Base-by-base conservation (phyloP, 148 eudicot genomes). In the Silene conica region DNA sequence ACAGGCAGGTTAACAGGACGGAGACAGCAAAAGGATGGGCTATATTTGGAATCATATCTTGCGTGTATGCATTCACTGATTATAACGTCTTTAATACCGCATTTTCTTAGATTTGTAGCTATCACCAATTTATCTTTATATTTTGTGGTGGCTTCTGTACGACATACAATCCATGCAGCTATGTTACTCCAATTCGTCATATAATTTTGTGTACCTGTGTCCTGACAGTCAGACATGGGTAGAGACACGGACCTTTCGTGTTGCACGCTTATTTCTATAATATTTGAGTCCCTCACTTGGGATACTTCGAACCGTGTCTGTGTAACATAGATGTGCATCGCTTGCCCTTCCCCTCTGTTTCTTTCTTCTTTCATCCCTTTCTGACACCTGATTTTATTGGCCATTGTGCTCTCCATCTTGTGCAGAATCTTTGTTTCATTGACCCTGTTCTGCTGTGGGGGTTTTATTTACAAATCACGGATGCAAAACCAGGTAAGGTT, bases 1-100 rank as follows among this genome's bases (percentile, higher is more conserved):
- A 81, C 70, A 77, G 41, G 63, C 98, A 93, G 78, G 75, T 58
- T 75, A 77, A 74, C 68, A 85, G 80, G 64, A 88, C 82, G 48
- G 82, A 77, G 63, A 78, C 89, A 58, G 80, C 79, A 19, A 82
- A 76, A 85, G 97, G 98, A 83, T 93, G 98, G 97, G 91, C 97
- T 78, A 77, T 81, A 74, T 93, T 88, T 81, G 98, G 98, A 76
- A 80, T 93, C 48, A 10, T 89, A 63, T 83, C 91, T 56, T 88
- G 92, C 92, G 78, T 83, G 98, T 93, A 89, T 73, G 86, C 75
- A 46, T 28, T 10, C 20, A 2, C 5, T 38, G 8, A 41, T 58
- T 78, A 73, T 48, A 25, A 41, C 41, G 8, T 63, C 18, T 54
- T 23, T 21, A 43, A 25, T 22, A 70, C 13, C 57, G 7, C 22